A percentile compares a stretch with the other conserved stretches of the same genome.
phyloP scores from a whole-genome alignment of 78 protist genomes.

The Tieghemostelium lacteum region DNA sequence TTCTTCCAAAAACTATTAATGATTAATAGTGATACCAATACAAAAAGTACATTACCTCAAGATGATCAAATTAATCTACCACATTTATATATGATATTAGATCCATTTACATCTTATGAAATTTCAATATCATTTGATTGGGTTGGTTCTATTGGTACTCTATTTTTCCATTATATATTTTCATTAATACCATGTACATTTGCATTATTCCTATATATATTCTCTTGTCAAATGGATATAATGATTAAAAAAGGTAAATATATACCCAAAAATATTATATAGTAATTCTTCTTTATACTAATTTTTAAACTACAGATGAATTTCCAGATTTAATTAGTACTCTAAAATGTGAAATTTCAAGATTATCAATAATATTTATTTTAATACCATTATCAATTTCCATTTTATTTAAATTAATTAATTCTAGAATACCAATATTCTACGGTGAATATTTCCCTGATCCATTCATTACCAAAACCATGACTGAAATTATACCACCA shows the following conservation, averaged over 20 bases:
- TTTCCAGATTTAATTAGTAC: constrained; percentile 44
- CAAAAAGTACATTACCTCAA: background rate
- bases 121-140: constrained; percentile 16
- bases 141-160: constrained; percentile 30
- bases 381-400: constrained; percentile 11
- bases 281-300: background rate
- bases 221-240: constrained; percentile 32
- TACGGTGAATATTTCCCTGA: constrained; percentile 40
- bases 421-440: constrained; percentile 8
- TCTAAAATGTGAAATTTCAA: constrained; percentile 12
- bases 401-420: constrained; percentile 20
- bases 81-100: constrained; percentile 35
- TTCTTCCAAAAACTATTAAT: too few relatives aligned
- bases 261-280: background rate
- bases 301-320: constrained; percentile 17
- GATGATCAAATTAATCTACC: constrained; percentile 14
- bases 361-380: constrained; percentile 29
- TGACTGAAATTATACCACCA: constrained; percentile 65
- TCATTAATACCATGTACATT: constrained; percentile 32
- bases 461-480: constrained; percentile 35
- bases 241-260: constrained; percentile 31
- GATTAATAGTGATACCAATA: too few relatives aligned
- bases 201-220: constrained; percentile 56
- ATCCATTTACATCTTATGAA: constrained; percentile 60
- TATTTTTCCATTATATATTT: constrained; percentile 28